phyloP scores from a whole-genome alignment of 768 basidiomycete species.

The Nidula microcarpa region DNA sequence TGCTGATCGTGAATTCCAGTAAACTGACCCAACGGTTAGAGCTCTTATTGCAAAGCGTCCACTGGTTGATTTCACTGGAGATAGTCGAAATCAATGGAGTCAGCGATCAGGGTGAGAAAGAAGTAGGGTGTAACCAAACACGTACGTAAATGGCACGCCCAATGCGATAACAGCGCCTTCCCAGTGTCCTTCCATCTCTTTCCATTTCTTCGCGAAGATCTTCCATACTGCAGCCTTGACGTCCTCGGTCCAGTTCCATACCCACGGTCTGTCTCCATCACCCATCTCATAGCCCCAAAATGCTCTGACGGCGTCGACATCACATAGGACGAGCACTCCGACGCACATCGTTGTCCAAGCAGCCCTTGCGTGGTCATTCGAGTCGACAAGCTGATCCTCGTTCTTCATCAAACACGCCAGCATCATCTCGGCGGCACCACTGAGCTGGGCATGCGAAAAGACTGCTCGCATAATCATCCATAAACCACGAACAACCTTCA shows the following conservation, averaged over 20 bases:
- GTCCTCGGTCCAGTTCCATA: conserved; percentile 35
- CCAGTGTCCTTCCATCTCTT: conserved; percentile 44
- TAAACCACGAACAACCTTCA: conserved; percentile 55
- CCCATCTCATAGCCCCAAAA: conserved; percentile 48
- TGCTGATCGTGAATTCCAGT: conserved; percentile 45
- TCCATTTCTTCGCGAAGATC: conserved; percentile 55
- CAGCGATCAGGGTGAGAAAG: conserved; percentile 1
- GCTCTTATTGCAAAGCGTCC: conserved; percentile 55
- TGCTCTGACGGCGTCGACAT: conserved; percentile 37
- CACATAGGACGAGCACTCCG: conserved; percentile 47
- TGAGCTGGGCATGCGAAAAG: conserved; percentile 39
- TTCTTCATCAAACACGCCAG: conserved; percentile 45
- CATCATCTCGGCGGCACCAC: conserved; percentile 40
- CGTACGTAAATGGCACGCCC: conserved; percentile 62
- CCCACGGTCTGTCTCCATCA: conserved; percentile 17
- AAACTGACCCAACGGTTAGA: conserved; percentile 58
- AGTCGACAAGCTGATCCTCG: conserved; percentile 41
- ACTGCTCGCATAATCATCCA: conserved; percentile 45
- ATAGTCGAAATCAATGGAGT: background rate
- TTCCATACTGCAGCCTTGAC: conserved; percentile 56
- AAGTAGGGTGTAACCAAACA: conserved; percentile 9
- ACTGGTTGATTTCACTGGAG: conserved; percentile 35
- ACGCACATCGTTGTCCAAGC: conserved; percentile 63
- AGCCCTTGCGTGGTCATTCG: conserved; percentile 38
- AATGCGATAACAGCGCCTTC: conserved; percentile 52